A percentile compares a stretch with the other conserved stretches of the same genome.
These are phyloP conservation scores for Myriosclerotinia curreyana DNA, from an alignment of 2,329 filamentous ascomycete species.

Conservation along the genomic window DNA sequence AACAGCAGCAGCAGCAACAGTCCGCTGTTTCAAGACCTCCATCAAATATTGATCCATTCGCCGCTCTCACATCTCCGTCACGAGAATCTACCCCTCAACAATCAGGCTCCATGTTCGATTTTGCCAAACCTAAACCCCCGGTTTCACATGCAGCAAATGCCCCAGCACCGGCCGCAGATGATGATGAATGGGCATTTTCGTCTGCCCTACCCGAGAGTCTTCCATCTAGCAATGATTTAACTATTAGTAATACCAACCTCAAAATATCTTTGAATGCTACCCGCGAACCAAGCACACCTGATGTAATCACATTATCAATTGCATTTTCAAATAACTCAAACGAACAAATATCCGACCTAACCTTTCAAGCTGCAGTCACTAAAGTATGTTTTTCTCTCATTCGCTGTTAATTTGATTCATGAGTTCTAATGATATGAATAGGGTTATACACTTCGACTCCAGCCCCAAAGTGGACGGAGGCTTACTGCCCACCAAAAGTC, in stretches of 20 bases:
- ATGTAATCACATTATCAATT: constrained; percentile 66
- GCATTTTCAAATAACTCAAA: constrained; percentile 79
- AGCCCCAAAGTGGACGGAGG: constrained; percentile 78
- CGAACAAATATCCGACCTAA: constrained; percentile 71
- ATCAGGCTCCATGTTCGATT: constrained; percentile 49
- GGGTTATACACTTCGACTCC: constrained; percentile 77
- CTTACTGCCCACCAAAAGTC: constrained; percentile 66
- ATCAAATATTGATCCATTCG: constrained; percentile 54
- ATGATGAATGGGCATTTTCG: constrained; percentile 93
- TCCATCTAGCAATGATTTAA: constrained; percentile 52
- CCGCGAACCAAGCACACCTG: constrained; percentile 45
- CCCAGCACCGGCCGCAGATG: constrained; percentile 54
- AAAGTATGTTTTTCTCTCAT: constrained; percentile 58
- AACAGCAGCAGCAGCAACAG: constrained; percentile 36
- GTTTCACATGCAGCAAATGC: constrained; percentile 37
- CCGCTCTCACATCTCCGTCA: constrained; percentile 47
- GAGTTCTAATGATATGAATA: constrained; percentile 41
- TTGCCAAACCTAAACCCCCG: constrained; percentile 41
- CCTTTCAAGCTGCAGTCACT: constrained; percentile 89
- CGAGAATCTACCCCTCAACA: constrained; percentile 48
- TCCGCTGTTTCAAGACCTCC: constrained; percentile 42
- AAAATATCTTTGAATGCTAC: constrained; percentile 71
- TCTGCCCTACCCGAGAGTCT: constrained; percentile 71
- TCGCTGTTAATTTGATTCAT: constrained; percentile 18
- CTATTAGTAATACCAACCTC: constrained; percentile 67